Conservation (phyloP, 768 basidiomycete genomes). For the Mycena olivaceomarginata region DNA sequence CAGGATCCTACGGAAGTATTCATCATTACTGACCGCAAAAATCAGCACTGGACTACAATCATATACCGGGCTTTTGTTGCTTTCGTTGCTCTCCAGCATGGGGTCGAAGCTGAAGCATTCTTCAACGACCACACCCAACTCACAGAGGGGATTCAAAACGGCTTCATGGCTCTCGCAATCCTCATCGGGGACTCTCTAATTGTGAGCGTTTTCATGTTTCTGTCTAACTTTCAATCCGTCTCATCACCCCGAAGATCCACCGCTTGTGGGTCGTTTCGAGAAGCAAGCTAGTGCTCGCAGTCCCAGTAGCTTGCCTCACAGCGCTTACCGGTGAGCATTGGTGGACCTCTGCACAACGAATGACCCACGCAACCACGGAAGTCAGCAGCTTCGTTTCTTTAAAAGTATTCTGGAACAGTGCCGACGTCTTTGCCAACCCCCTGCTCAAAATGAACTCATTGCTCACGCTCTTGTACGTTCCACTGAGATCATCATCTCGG, state of each 20-base stretch:
- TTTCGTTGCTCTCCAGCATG: constrained; percentile 2
- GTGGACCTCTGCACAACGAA: background rate
- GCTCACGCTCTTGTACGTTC: constrained; percentile 18
- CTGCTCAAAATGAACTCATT: background rate
- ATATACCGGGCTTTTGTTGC: constrained; percentile 11
- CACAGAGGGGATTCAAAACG: background rate
- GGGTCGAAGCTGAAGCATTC: constrained; percentile 8
- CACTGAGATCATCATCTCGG: background rate
- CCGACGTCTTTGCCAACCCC: constrained; percentile 11
- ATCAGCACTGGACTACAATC: constrained; percentile 28
- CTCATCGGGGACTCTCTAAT: constrained; percentile 33
- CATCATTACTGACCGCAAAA: background rate
- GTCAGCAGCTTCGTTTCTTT: background rate
- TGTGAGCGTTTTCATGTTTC: background rate
- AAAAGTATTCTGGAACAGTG: background rate
- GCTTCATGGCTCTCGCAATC: background rate
- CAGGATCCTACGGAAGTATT: background rate
- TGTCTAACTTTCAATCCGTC: background rate
- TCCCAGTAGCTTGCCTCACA: constrained; percentile 3
- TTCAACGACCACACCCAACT: constrained; percentile 3
- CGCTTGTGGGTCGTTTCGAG: constrained; percentile 35
- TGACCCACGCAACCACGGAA: background rate
- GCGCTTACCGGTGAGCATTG: background rate
- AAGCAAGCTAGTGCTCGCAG: constrained; percentile 15
- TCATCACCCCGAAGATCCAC: constrained; percentile 2